Evolutionary conservation across 2,329 filamentous ascomycete genomes (phyloP), one percentile per base, ranked within the genome.

Genomic region (Myriosclerotinia duriaeana): DNA sequence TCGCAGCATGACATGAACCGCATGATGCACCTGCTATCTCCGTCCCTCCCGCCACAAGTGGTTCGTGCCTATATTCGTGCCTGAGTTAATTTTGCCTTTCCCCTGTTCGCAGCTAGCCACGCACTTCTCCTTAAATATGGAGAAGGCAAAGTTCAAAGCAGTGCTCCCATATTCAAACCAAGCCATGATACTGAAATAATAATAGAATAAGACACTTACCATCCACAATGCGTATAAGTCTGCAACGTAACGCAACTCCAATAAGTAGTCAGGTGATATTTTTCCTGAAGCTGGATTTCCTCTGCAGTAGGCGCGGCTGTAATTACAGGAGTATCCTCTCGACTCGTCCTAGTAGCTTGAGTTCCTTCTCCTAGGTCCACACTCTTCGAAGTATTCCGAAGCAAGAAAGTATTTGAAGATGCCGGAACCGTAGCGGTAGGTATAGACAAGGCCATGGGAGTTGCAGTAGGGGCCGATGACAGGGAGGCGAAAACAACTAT

Each of bases 201-300:
- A 14, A 2, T 48, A 34, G 1, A 3, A 34, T 5, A 14, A 17
- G 1, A 9, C 17, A 71, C 70, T 66, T 42, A 71, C 70, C 69
- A 69, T 14, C 74, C 74, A 66, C 74, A 76, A 68, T 70, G 67
- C 9, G 67, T 67, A 36, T 71, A 58, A 20, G 69, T 66, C 6
- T 52, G 66, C 56, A 69, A 60, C 9, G 71, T 72, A 55, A 72
- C 64, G 67, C 74, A 75, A n/a, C 70, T 72, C 55, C 66, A 74
- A 61, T 70, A 76, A 2, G 74, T 75, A 5, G 71, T 74, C n/a
- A 71, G 46, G 69, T 76, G 74, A 69, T 71, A 75, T 66, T 74
- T 75, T 66, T 71, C 65, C 60, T 70, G 58, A 5, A 73, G 53
- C 42, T 52, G 56, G 26, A 66, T 53, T 11, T 70, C 65, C 3